Conservation (phyloP, 2,329 filamentous ascomycete genomes). For the Ophiostoma pallidulum region DNA sequence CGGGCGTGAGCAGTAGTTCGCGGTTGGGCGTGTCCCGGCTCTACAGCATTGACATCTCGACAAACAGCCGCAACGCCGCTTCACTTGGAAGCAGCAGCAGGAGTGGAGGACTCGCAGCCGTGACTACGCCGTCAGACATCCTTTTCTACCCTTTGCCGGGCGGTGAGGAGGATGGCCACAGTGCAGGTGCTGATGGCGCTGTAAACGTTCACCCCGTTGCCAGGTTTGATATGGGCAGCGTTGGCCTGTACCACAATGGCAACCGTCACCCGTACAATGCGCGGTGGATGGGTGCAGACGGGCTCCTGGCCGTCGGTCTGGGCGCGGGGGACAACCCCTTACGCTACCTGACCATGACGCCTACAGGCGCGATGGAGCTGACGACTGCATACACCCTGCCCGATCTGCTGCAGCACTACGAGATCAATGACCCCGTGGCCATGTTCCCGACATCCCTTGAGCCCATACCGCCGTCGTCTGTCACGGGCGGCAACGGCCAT, state of each 20-base stretch:
- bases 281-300: conserved; percentile 38
- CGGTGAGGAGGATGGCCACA: conserved; percentile 3
- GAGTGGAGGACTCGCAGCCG: conserved; percentile 22
- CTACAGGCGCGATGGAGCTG: conserved; percentile 32
- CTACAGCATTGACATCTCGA: conserved; percentile 25
- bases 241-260: conserved; percentile 12
- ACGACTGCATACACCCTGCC: conserved; percentile 20
- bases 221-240: conserved; percentile 17
- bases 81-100: neutral
- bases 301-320: conserved; percentile 36
- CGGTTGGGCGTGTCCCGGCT: conserved; percentile 38
- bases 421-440: conserved; percentile 16
- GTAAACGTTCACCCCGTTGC: conserved; percentile 14
- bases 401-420: conserved; percentile 20
- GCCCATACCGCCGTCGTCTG: conserved; percentile 28
- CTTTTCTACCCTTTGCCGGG: conserved; percentile 26
- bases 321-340: conserved; percentile 34
- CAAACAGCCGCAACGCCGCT: neutral
- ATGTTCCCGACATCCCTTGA: conserved; percentile 35
- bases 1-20: too few relatives aligned
- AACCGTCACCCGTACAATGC: conserved; percentile 22
- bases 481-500: conserved; percentile 22
- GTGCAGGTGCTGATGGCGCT: neutral
- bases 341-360: conserved; percentile 36
- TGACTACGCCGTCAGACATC: conserved; percentile 24